phyloP scores from a whole-genome alignment of 116 monocot species.

The Posidonia oceanica region DNA sequence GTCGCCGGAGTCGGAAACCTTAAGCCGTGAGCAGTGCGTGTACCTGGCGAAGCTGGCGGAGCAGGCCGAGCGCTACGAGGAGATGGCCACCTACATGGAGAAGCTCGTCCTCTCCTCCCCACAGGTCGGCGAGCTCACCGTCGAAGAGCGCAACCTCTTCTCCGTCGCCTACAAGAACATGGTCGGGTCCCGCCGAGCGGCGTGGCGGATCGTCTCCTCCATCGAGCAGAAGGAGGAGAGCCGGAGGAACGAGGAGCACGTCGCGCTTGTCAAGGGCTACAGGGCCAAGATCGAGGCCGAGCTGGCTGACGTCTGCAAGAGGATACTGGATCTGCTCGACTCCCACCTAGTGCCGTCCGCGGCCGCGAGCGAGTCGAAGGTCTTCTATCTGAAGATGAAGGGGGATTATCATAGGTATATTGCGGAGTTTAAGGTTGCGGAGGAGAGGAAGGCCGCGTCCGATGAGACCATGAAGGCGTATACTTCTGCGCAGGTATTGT shows the following conservation, averaged over 20 bases:
- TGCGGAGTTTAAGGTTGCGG: conserved; percentile 21
- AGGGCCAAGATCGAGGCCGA: conserved; percentile 29
- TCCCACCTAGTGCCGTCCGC: conserved; percentile 16
- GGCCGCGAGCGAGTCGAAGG: conserved; percentile 14
- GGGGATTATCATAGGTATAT: conserved; percentile 28
- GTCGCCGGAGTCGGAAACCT: neutral
- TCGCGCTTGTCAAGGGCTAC: conserved; percentile 20
- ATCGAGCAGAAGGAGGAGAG: conserved; percentile 20
- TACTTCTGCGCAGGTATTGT: conserved; percentile 20
- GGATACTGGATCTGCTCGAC: conserved; percentile 21
- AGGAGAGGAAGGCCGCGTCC: conserved; percentile 19
- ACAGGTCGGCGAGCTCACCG: conserved; percentile 13
- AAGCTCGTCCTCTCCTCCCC: neutral
- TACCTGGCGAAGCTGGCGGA: conserved; percentile 19
- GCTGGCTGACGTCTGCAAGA: conserved; percentile 23
- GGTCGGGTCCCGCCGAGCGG: conserved; percentile 29
- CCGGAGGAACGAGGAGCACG: conserved; percentile 30
- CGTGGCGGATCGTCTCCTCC: conserved; percentile 41
- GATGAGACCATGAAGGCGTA: conserved; percentile 19
- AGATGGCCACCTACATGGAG: conserved; percentile 17
- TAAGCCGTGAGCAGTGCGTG: conserved; percentile 11
- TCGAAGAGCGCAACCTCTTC: conserved; percentile 38
- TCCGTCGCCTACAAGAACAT: conserved; percentile 43
- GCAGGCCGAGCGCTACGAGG: conserved; percentile 18
- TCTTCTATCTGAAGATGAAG: conserved; percentile 28